Evolutionary conservation across 306 rosid genomes (phyloP), one percentile per base, ranked within the genome.

Genomic region (Quercus robur): DNA sequence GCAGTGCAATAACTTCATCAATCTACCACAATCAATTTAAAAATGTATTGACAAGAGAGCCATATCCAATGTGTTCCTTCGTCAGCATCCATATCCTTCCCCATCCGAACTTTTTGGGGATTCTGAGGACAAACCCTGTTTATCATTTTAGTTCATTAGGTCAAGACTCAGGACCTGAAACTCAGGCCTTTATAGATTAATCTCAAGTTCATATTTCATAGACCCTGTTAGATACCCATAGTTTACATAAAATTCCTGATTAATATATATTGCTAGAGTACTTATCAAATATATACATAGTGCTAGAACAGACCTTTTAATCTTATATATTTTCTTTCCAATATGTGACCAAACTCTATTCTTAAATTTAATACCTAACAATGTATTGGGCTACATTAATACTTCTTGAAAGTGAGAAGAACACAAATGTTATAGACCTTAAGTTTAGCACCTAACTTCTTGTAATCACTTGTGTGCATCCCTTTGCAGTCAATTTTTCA

Each of bases 401-500:
- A 21, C 64, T 4, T 21, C 54, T 51, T 31, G 56, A 79, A 72
- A 76, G 58, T 49, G 33, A 55, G 10, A 70, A 35, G 61, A 33
- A 70, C 56, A 69, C 21, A 70, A 25, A 78, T 51, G 84, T 62
- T 35, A 76, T 82, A 23, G 62, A 91, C 99, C 98, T 91, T 91
- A 73, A 95, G 97, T 83, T 95, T 95, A 83, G 93, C 98, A 54
- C 98, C 97, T 82, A 93, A 55, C 89, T 90, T 95, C 90, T 91
- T 95, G 90, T 95, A 95, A 86, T 93, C 99, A 76, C 94, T 93
- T 38, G 97, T 89, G 62, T 93, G 94, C 96, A 95, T 86, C 70
- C 96, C 96, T 69, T 46, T 87, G 86, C 99, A 95, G 83, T 93
- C 94, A 79, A 95, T 73, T 82, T 82, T 90, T 95, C 87, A 84